Percentiles rank a stretch among this genome's conserved stretches.
These are phyloP conservation scores for Delphinella strobiligena DNA, from an alignment of 2,329 filamentous ascomycete genomes.

Conservation along the genomic window DNA sequence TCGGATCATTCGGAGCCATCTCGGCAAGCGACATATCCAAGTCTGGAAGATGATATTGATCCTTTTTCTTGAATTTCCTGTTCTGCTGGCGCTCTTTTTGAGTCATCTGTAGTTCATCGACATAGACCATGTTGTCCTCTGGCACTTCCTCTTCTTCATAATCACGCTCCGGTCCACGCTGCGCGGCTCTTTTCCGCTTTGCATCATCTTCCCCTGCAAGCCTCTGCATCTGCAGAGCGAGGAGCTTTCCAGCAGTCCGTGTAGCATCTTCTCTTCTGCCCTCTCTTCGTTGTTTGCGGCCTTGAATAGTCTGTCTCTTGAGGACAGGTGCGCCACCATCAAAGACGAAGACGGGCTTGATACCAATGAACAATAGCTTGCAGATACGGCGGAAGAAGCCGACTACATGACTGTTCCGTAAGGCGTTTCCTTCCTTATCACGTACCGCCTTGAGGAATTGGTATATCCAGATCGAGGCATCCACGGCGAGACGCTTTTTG, in stretches of 20 bases:
- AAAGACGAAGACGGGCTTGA: conserved; percentile 94
- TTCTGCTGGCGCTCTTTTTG: conserved; percentile 60
- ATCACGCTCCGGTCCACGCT: conserved; percentile 14
- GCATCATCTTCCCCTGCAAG: conserved; percentile 73
- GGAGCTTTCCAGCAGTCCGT: conserved; percentile 76
- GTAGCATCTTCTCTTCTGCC: conserved; percentile 87
- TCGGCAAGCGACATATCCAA: conserved; percentile 64
- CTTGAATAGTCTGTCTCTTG: conserved; percentile 81
- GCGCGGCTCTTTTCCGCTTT: conserved; percentile 41
- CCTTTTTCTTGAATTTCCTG: conserved; percentile 77
- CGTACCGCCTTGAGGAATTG: conserved; percentile 98
- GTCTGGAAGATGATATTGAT: conserved; percentile 90
- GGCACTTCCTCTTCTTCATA: conserved; percentile 54
- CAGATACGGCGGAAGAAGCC: conserved; percentile 98
- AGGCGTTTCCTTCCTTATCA: conserved; percentile 93
- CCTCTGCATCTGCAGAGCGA: conserved; percentile 90
- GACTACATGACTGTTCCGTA: conserved; percentile 90
- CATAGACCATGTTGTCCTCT: conserved; percentile 70
- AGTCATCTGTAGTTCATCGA: conserved; percentile 76
- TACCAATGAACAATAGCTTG: conserved; percentile 92
- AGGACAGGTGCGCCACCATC: conserved; percentile 86
- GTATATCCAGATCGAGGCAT: conserved; percentile 99
- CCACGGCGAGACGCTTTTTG: conserved; percentile 88
- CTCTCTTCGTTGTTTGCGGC: conserved; percentile 67
- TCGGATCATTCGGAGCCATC: conserved; percentile 84